Evolutionary conservation across 495 filamentous ascomycete species (phyloP), one percentile per base, ranked within the genome.

Genomic region (Penicillium manginii): DNA sequence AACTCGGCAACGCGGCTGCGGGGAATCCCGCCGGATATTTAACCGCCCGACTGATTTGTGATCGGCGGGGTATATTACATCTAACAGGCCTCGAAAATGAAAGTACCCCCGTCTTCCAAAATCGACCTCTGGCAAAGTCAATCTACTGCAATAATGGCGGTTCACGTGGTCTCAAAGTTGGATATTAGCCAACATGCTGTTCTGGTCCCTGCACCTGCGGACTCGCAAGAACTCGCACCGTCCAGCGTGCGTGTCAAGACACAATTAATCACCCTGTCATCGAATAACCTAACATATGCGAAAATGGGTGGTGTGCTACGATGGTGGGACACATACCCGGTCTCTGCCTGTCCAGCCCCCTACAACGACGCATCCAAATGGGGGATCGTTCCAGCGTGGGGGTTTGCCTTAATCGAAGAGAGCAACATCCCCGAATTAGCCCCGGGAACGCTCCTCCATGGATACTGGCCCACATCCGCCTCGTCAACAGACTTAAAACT

Each of bases 231-330:
- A 6, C 48, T 69, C 3, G 15, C 54, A 0, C 48, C 52, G 7
- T 69, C 65, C 0, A 76, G 74, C 1, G 42, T 86, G 47, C 77
- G 81, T 23, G 61, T 84, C 12, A 78, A 70, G 23, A 68, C 78
- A 3, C 63, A 60, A 1, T 64, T 84, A 1, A 42, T 85, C 18
- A 71, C 76, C 23, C 64, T 86, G 0, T 82, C 82, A 0, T 79
- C 80, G 15, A 85, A 85, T 69, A 86, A 83, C 63, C 69, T 85
- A 43, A 78, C 72, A 8, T 87, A 86, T 63, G 83, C 82, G 5
- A 68, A 65, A 12, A 26, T 80, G 3, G 84, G 83, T 15, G 60
- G 68, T 43, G 9, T 81, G 11, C 48, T 84, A 0, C 65, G 64
- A 19, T 88, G 83, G 84, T 74, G 77, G 78, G 61, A 73, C 26